Evolutionary conservation across 106 monocot genomes (phyloP).

Genomic region (Iris macrosiphon): DNA sequence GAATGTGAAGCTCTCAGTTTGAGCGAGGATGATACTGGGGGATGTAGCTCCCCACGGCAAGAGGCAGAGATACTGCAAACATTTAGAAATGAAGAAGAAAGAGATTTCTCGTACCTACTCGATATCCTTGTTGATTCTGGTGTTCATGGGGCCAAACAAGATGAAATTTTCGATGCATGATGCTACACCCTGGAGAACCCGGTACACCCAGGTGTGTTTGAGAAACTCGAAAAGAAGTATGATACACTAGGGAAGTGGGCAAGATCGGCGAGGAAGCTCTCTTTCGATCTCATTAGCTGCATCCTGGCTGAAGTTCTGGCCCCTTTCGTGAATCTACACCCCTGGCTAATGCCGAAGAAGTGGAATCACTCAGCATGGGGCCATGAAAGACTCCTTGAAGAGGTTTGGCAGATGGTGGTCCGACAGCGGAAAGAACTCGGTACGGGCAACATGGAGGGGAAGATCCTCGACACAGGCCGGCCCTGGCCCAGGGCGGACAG

Average conservation of each 20-base stretch:
- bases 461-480: slow-evolving; percentile 42
- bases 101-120: slow-evolving; percentile 66
- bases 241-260: slow-evolving; percentile 31
- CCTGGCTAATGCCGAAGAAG: slow-evolving; percentile 34
- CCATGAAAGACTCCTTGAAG: slow-evolving; percentile 37
- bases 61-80: slow-evolving; percentile 10
- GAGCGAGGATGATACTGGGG: slow-evolving; percentile 12
- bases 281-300: slow-evolving; percentile 67
- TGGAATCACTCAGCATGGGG: background rate
- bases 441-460: slow-evolving; percentile 16
- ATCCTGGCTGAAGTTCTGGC: slow-evolving; percentile 27
- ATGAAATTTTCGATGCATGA: slow-evolving; percentile 16
- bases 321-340: slow-evolving; percentile 28
- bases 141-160: slow-evolving; percentile 14
- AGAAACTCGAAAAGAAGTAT: slow-evolving; percentile 64
- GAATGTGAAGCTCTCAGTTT: slow-evolving; percentile 15
- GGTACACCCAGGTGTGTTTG: slow-evolving; percentile 38
- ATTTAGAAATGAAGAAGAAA: slow-evolving; percentile 45
- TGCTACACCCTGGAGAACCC: slow-evolving; percentile 24
- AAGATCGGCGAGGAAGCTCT: slow-evolving; percentile 56
- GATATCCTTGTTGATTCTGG: slow-evolving; percentile 52
- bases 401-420: slow-evolving; percentile 42
- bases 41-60: background rate
- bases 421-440: slow-evolving; percentile 15
- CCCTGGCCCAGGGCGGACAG: no score